These are phyloP conservation scores for Tolypocladium pustulatum DNA, from an alignment of 2,329 filamentous ascomycete genomes.

Conservation along the genomic window DNA sequence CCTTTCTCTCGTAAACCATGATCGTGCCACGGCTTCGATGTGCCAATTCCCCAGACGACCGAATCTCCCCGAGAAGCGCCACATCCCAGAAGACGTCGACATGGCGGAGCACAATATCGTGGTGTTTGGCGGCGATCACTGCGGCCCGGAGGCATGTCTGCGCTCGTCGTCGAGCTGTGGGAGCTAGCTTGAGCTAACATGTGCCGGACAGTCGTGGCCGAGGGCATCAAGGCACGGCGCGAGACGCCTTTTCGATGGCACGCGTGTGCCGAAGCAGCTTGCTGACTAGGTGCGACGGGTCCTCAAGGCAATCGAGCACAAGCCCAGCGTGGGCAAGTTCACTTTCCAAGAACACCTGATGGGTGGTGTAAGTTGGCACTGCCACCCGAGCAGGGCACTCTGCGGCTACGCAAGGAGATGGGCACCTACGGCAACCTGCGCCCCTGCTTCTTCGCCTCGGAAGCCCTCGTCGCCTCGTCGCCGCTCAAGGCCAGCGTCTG, in stretches of 20 bases:
- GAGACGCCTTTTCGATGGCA: not conserved
- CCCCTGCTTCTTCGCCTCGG: constrained; percentile 90
- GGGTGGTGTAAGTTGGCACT: constrained; percentile 62
- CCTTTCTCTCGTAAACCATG: not conserved
- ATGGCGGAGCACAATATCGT: constrained; percentile 71
- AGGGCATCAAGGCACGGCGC: constrained; percentile 66
- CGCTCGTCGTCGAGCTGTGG: not conserved
- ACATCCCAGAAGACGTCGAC: not conserved
- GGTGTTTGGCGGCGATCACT: constrained; percentile 75
- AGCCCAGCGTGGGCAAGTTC: constrained; percentile 63
- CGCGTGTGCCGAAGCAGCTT: not conserved
- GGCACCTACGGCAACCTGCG: constrained; percentile 89
- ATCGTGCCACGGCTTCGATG: not conserved
- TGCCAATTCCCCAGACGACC: not conserved
- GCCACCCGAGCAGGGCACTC: constrained; percentile 71
- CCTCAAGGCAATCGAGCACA: constrained; percentile 66
- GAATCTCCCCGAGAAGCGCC: not conserved
- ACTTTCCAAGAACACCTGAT: constrained; percentile 85
- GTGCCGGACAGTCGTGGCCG: constrained; percentile 50
- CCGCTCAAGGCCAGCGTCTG: constrained; percentile 81
- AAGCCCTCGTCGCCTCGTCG: constrained; percentile 71
- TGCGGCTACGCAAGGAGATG: constrained; percentile 87
- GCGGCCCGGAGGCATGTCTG: constrained; percentile 64
- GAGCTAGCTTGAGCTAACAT: constrained; percentile 8
- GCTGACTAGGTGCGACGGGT: constrained; percentile 38